phyloP scores from a whole-genome alignment of 257 asterid species.

The Asclepias syriaca region DNA sequence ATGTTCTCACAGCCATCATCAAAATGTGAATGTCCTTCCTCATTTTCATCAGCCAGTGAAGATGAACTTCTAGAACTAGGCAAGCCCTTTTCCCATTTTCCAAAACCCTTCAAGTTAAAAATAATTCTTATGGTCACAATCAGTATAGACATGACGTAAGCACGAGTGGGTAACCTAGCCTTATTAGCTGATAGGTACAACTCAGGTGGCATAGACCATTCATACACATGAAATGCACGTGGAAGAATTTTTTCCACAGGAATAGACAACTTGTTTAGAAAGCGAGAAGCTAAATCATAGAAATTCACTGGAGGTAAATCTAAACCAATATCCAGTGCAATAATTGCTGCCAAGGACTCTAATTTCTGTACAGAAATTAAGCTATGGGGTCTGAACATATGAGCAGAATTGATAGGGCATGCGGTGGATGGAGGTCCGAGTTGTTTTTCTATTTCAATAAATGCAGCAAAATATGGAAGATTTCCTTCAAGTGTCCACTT shows the following conservation, averaged over 20 bases:
- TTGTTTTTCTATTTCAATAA: slow-evolving; percentile 49
- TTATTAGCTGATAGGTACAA: slow-evolving; percentile 53
- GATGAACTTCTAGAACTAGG: slow-evolving; percentile 24
- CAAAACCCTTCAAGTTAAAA: slow-evolving; percentile 67
- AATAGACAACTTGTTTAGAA: slow-evolving; percentile 46
- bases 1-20: slow-evolving; percentile 22
- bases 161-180: slow-evolving; percentile 59
- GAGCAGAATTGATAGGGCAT: slow-evolving; percentile 48
- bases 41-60: slow-evolving; percentile 16
- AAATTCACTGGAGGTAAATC: slow-evolving; percentile 71
- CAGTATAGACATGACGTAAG: slow-evolving; percentile 64
- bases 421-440: slow-evolving; percentile 51
- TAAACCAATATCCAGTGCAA: slow-evolving; percentile 54
- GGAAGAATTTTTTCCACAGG: slow-evolving; percentile 50
- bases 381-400: slow-evolving; percentile 61
- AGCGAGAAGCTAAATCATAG: slow-evolving; percentile 61
- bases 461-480: slow-evolving; percentile 74
- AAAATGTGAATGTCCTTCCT: slow-evolving; percentile 14
- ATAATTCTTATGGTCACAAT: slow-evolving; percentile 58
- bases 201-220: slow-evolving; percentile 73
- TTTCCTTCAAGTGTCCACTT: slow-evolving; percentile 78
- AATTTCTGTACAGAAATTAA: slow-evolving; percentile 54
- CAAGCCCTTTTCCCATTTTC: slow-evolving; percentile 66
- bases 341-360: slow-evolving; percentile 60
- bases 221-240: slow-evolving; percentile 53